Evolutionary conservation across 345 rosid genomes (phyloP), one percentile per base, ranked within the genome.

Genomic region (Ceriops zippeliana): DNA sequence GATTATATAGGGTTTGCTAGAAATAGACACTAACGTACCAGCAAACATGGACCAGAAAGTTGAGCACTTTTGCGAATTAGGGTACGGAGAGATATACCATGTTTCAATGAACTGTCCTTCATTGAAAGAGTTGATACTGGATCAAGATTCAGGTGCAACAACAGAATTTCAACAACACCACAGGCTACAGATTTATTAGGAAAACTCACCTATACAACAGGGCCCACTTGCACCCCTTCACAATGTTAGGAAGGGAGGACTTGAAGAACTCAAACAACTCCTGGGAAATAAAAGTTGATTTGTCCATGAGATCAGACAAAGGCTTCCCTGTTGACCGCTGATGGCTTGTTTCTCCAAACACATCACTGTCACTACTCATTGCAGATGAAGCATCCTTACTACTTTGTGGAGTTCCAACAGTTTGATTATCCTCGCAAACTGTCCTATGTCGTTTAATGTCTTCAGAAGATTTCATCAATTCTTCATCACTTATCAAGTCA

Each of bases 51-150:
- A 66, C 99, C 99, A 71, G 90, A 75, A 71, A 85, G 79, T 70
- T 82, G 88, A 53, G 86, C 78, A 49, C 97, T 95, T 74, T 81
- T 95, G 35, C 96, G 91, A 32, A 95, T 68, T 54, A 95, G 96
- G 0, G 99, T 95, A 57, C 91, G 99, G 9, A 95, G 89, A 67
- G 97, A 91, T 72, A 89, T 95, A 31, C 97, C 99, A 86, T 95
- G 93, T 82, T 86, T 95, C 81, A 84, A 79, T 75, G 97, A 89
- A 80, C 99, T 91, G 97, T 96, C 96, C 96, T 95, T 91, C 91
- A 91, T 80, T 66, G 66, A 87, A 80, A 75, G 62, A 80, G 76
- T 65, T 47, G 77, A 78, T 46, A 71, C 35, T 70, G 65, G 79
- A 80, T 76, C 63, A 79, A 83, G 72, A 75, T 69, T 52, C 24